Conservation (phyloP, 2,329 filamentous ascomycete species). For the Paecilomyces fulvus region DNA sequence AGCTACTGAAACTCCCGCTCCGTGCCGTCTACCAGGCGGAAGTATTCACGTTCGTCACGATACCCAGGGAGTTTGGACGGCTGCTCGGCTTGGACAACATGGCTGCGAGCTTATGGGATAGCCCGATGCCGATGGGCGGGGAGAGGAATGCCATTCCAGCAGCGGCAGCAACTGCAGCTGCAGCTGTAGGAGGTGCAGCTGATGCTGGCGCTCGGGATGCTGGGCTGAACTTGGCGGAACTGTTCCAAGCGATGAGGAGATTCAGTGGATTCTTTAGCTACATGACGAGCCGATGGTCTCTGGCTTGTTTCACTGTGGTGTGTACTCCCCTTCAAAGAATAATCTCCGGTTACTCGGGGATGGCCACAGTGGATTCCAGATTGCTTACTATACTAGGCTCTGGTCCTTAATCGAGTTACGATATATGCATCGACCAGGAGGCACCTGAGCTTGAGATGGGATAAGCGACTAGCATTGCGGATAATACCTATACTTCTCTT, state of each 20-base stretch:
- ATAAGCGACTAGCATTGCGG: conserved; percentile 61
- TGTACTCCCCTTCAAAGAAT: conserved; percentile 13
- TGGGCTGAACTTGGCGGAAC: conserved; percentile 31
- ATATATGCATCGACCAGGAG: conserved; percentile 87
- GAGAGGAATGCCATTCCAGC: conserved; percentile 27
- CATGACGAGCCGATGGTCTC: conserved; percentile 82
- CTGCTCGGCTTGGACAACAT: conserved; percentile 20
- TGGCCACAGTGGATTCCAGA: not conserved
- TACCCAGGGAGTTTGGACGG: conserved; percentile 25
- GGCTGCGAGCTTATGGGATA: conserved; percentile 15
- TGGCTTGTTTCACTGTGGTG: conserved; percentile 74
- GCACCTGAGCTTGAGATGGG: conserved; percentile 67
- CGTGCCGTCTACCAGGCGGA: conserved; percentile 29
- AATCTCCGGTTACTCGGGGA: not conserved
- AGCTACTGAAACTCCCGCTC: conserved; percentile 27
- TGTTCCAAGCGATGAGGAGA: conserved; percentile 51
- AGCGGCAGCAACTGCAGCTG: conserved; percentile 28
- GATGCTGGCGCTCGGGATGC: conserved; percentile 26
- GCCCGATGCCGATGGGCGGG: conserved; percentile 12
- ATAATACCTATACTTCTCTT: conserved; percentile 64
- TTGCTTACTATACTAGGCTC: conserved; percentile 44
- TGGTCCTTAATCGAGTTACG: conserved; percentile 82
- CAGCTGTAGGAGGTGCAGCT: conserved; percentile 22
- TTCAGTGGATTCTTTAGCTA: conserved; percentile 85
- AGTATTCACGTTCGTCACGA: conserved; percentile 24